Evolutionary conservation across 139 green algal species (phyloP), one percentile per base, ranked within the genome.

Genomic region (Chlamydomonas asymmetrica): DNA sequence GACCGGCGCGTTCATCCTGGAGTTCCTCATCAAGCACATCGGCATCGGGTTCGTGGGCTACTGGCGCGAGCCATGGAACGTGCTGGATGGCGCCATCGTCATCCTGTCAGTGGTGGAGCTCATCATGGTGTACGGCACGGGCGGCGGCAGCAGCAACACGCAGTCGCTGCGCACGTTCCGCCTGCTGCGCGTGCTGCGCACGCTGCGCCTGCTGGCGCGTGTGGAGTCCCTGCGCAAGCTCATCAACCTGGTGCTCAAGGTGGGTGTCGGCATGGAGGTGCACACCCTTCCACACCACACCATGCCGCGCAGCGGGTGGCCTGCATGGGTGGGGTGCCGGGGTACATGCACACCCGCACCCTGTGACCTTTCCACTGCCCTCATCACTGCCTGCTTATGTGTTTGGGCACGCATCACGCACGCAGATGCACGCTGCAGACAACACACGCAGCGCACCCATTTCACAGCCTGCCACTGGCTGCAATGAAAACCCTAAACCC

Each of bases 21-120:
- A 90, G 80, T 84, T 87, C 74, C 5, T 82, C 16, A 18, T 80
- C 31, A 80, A 80, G 54, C 74, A 80, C 40, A 2, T 80, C 31
- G 65, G 65, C n/a, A 10, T 74, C 23, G 74, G 74, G n/a, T 9
- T 61, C 9, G 74, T 77, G 50, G 69, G 80, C 66, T 94, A 92
- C 74, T 63, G 89, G 31, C 76, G 84, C 22, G 73, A 79, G 27
- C 32, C 73, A 31, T 94, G 86, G 85, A 89, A 91, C 71, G 48
- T 82, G 20, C 73, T 91, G 39, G 84, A 91, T 64, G 81, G 85
- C 29, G 25, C 80, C 39, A 83, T 89, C 54, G 75, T 88, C n/a
- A 63, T 83, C 38, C 34, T 79, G 5, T 48, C 31, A 10, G 22
- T 79, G 3, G 65, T 79, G 62, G 76, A 80, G 49, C 75, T 78